A percentile compares a stretch with the other conserved stretches of the same genome.
These are phyloP conservation scores for Sanguinoderma infundibulare DNA, from an alignment of 1,284 basidiomycete genomes.

Conservation along the genomic window DNA sequence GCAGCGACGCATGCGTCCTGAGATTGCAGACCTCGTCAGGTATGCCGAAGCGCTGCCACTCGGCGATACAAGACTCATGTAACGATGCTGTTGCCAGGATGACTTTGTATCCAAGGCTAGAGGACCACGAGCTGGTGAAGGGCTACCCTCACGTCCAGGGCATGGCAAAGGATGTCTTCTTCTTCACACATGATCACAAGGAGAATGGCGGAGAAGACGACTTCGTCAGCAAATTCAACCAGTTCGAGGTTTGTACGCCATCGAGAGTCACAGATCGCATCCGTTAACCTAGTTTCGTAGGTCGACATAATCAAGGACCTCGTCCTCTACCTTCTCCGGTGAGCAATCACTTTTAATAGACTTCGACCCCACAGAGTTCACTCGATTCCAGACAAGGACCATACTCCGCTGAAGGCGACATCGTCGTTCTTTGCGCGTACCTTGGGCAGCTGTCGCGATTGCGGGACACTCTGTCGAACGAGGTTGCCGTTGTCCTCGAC, in stretches of 20 bases:
- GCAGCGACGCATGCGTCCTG: slow-evolving; percentile 50
- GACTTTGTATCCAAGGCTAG: slow-evolving; percentile 60
- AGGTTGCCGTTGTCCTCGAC: slow-evolving; percentile 68
- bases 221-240: slow-evolving; percentile 64
- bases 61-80: background rate
- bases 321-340: slow-evolving; percentile 65
- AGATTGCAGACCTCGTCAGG: slow-evolving; percentile 46
- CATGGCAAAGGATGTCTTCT: slow-evolving; percentile 61
- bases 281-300: slow-evolving; percentile 28
- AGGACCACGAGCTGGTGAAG: slow-evolving; percentile 57
- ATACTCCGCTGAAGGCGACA: slow-evolving; percentile 52
- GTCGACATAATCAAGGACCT: slow-evolving; percentile 73
- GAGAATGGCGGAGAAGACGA: slow-evolving; percentile 64
- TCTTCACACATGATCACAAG: slow-evolving; percentile 56
- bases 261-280: background rate
- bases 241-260: slow-evolving; percentile 56
- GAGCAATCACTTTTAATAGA: background rate
- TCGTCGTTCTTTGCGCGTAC: slow-evolving; percentile 78
- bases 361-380: background rate
- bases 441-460: slow-evolving; percentile 64
- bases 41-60: slow-evolving; percentile 9
- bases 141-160: slow-evolving; percentile 59
- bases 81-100: slow-evolving; percentile 41
- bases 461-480: slow-evolving; percentile 51
- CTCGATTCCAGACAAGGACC: slow-evolving; percentile 36